These are phyloP conservation scores for Colletotrichum nymphaeae DNA, from an alignment of 2,329 filamentous ascomycete genomes.

Conservation along the genomic window DNA sequence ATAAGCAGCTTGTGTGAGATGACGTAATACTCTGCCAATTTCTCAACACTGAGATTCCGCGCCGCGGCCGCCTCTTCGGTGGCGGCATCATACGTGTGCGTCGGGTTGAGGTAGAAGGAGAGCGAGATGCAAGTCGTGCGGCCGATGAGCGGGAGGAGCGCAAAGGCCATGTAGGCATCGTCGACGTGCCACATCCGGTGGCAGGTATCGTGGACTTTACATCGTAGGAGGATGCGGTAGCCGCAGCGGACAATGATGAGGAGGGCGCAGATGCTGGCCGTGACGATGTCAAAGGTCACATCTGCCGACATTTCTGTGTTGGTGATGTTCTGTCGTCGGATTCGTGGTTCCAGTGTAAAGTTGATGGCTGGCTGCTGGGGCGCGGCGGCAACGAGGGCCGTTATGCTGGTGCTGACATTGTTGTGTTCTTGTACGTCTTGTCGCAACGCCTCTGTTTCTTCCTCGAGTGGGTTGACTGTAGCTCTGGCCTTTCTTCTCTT, in stretches of 20 bases:
- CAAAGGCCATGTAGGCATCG: slow-evolving; percentile 47
- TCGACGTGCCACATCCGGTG: slow-evolving; percentile 46
- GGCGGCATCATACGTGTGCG: slow-evolving; percentile 36
- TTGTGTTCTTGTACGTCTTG: neutral
- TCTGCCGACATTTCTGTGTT: slow-evolving; percentile 40
- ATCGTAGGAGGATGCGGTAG: slow-evolving; percentile 43
- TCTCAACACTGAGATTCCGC: slow-evolving; percentile 29
- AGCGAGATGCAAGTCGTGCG: slow-evolving; percentile 41
- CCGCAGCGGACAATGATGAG: slow-evolving; percentile 44
- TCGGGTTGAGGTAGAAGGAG: slow-evolving; percentile 43
- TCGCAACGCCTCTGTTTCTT: neutral
- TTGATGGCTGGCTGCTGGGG: slow-evolving; percentile 8
- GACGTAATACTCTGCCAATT: slow-evolving; percentile 38
- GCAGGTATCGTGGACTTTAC: slow-evolving; percentile 42
- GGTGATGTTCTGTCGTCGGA: neutral
- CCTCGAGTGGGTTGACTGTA: neutral
- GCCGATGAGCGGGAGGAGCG: slow-evolving; percentile 43
- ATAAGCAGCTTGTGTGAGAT: slow-evolving; percentile 43
- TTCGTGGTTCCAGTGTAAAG: neutral
- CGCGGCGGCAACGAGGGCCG: slow-evolving; percentile 21
- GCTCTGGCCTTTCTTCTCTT: neutral
- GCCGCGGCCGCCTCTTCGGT: slow-evolving; percentile 36
- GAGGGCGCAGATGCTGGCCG: slow-evolving; percentile 42
- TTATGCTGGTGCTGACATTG: slow-evolving; percentile 22
- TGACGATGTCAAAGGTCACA: slow-evolving; percentile 41